Evolutionary conservation across 495 filamentous ascomycete species (phyloP).

Genomic region (Echria macrotheca): DNA sequence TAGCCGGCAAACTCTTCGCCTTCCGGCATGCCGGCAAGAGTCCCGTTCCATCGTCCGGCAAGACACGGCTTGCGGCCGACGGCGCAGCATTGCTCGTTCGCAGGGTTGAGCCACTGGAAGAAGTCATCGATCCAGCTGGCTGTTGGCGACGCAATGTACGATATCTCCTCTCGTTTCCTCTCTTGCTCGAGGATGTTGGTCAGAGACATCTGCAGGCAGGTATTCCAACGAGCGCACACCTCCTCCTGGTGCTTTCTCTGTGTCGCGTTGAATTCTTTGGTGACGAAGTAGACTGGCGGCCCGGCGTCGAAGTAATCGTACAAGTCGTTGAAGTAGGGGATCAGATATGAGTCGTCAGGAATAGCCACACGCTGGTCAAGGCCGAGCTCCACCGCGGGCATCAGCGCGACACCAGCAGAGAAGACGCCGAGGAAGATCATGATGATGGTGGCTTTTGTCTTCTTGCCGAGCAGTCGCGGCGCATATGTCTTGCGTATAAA

Average conservation of each 20-base stretch:
- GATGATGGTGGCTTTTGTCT: slow-evolving; percentile 68
- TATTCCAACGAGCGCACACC: slow-evolving; percentile 85
- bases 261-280: slow-evolving; percentile 71
- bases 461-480: slow-evolving; percentile 69
- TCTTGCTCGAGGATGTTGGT: slow-evolving; percentile 88
- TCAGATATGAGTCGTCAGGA: slow-evolving; percentile 86
- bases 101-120: slow-evolving; percentile 90
- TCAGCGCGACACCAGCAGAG: slow-evolving; percentile 71
- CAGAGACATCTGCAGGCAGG: slow-evolving; percentile 76
- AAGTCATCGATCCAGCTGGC: slow-evolving; percentile 98
- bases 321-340: slow-evolving; percentile 91
- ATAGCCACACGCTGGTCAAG: slow-evolving; percentile 92
- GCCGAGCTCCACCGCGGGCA: slow-evolving; percentile 80
- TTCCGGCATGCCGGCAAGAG: slow-evolving; percentile 84
- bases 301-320: slow-evolving; percentile 87
- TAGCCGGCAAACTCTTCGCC: slow-evolving; percentile 85
- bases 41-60: slow-evolving; percentile 78
- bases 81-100: slow-evolving; percentile 72
- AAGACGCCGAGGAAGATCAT: slow-evolving; percentile 83
- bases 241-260: slow-evolving; percentile 68
- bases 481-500: slow-evolving; percentile 90
- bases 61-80: slow-evolving; percentile 68
- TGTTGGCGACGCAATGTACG: slow-evolving; percentile 84
- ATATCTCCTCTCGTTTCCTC: slow-evolving; percentile 81
- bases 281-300: slow-evolving; percentile 95